phyloP scores from a whole-genome alignment of 202 grass and related monocot genomes.

The Dendrocalamus latiflorus region DNA sequence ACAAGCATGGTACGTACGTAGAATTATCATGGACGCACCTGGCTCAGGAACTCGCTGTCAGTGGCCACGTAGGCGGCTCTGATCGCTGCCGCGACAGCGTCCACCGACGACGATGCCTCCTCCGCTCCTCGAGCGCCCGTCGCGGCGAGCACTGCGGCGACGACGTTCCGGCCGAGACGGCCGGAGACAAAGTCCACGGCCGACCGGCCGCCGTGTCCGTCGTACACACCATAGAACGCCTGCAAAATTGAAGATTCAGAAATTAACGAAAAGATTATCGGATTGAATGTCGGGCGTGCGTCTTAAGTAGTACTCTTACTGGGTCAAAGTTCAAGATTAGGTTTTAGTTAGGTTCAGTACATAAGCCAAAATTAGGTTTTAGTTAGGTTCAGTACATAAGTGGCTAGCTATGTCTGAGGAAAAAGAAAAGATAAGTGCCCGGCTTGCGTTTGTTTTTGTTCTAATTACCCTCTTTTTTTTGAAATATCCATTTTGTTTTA shows the following conservation, averaged over 20 bases:
- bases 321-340: neutral
- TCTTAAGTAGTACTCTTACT: neutral
- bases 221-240: conserved; percentile 90
- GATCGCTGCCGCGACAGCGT: conserved; percentile 44
- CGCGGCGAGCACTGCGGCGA: conserved; percentile 33
- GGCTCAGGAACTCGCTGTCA: conserved; percentile 62
- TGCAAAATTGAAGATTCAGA: neutral
- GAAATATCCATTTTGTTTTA: too few species aligned
- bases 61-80: conserved; percentile 58
- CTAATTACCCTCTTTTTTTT: too few species aligned
- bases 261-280: neutral
- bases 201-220: conserved; percentile 74
- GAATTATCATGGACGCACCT: conserved; percentile 35
- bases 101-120: neutral
- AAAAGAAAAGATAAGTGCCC: too few species aligned
- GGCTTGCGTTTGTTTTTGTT: too few species aligned
- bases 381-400: too few species aligned
- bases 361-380: too few species aligned
- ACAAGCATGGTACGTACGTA: neutral
- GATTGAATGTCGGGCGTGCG: neutral
- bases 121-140: neutral
- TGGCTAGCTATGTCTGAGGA: too few species aligned
- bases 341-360: too few species aligned
- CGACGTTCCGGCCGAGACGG: conserved; percentile 56
- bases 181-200: conserved; percentile 74